These are phyloP conservation scores for Aspergillus eucalypticola DNA, from an alignment of 2,329 filamentous ascomycete genomes.

Conservation along the genomic window DNA sequence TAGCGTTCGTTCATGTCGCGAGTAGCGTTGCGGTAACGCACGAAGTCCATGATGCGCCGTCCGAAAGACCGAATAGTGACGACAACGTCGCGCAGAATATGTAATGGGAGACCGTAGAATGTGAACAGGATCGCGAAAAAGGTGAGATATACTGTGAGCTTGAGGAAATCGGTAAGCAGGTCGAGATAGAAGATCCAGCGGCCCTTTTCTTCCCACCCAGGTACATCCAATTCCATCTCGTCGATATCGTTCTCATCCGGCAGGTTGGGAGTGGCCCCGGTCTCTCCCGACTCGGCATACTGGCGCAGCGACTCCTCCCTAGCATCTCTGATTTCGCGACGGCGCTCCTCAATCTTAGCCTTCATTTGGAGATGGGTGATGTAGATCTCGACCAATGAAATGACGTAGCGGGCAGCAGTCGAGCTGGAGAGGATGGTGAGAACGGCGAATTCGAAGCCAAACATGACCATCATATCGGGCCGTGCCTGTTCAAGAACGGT, in stretches of 20 bases:
- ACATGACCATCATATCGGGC: constrained; percentile 99
- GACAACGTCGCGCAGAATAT: constrained; percentile 94
- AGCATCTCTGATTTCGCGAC: constrained; percentile 63
- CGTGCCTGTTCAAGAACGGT: constrained; percentile 82
- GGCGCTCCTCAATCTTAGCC: constrained; percentile 66
- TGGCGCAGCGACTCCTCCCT: constrained; percentile 50
- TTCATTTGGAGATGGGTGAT: constrained; percentile 74
- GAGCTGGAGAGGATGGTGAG: constrained; percentile 77
- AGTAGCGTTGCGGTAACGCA: constrained; percentile 88
- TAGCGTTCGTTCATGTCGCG: constrained; percentile 90
- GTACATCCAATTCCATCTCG: constrained; percentile 91
- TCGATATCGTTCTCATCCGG: constrained; percentile 75
- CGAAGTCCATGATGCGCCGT: constrained; percentile 82
- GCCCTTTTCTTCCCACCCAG: constrained; percentile 94
- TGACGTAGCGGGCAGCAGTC: constrained; percentile 73
- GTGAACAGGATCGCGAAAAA: constrained; percentile 93
- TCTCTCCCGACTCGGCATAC: constrained; percentile 39
- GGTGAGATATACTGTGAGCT: constrained; percentile 80
- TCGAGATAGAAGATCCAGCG: constrained; percentile 89
- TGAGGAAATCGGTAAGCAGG: constrained; percentile 83
- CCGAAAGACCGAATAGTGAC: constrained; percentile 90
- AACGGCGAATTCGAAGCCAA: constrained; percentile 95
- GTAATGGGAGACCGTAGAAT: constrained; percentile 94
- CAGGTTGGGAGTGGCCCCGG: constrained; percentile 46
- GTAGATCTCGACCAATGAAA: constrained; percentile 74